Percentiles rank a stretch among this genome's conserved stretches.
Conservation (phyloP, 2,329 filamentous ascomycete genomes). For the Biscogniauxia mediterranea region DNA sequence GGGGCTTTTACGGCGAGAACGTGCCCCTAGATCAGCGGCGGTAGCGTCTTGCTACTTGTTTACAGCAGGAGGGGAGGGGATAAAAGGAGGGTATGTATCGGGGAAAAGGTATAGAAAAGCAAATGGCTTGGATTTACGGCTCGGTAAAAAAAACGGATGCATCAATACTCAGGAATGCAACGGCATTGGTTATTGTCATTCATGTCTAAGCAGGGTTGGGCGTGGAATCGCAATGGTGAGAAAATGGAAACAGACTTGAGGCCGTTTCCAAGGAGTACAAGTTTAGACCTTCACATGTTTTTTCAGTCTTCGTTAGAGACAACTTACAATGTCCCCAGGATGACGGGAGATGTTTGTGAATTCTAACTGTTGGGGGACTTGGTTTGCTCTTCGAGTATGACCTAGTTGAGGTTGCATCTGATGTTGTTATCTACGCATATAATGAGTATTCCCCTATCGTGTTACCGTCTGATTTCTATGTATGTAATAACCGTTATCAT, state of each 20-base stretch:
- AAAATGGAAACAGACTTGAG: neutral
- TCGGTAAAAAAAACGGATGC: neutral
- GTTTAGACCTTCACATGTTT: neutral
- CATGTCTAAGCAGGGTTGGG: neutral
- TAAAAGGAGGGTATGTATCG: neutral
- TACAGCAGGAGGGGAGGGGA: neutral
- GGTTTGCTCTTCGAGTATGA: neutral
- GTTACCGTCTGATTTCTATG: neutral
- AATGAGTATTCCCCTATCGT: neutral
- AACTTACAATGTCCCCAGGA: neutral
- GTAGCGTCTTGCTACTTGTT: conserved; percentile 19
- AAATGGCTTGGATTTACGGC: neutral
- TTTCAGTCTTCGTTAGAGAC: neutral
- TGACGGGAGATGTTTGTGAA: neutral
- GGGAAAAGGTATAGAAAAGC: neutral
- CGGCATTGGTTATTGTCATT: neutral
- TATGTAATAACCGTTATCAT: neutral
- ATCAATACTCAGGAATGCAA: neutral
- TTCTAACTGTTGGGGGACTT: neutral
- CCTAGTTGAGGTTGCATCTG: neutral
- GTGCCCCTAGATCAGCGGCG: conserved; percentile 53
- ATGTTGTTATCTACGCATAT: neutral
- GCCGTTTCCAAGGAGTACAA: neutral
- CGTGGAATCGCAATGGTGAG: neutral
- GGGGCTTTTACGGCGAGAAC: conserved; percentile 54